Evolutionary conservation across 2,329 filamentous ascomycete genomes (phyloP), one percentile per base, ranked within the genome.

Genomic region (Elsinoe fawcettii): DNA sequence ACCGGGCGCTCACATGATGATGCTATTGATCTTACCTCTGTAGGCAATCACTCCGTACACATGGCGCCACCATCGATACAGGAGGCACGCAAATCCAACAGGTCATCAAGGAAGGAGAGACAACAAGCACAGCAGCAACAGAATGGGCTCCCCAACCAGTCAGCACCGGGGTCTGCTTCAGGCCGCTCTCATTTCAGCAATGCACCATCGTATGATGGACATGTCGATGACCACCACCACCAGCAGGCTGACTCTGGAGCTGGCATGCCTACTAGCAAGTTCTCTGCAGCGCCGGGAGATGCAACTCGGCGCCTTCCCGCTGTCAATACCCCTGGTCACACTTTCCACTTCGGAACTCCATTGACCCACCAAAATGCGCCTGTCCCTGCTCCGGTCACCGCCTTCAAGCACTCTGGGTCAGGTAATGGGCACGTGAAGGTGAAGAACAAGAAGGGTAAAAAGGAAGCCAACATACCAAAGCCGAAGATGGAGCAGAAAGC

Each of bases 1-100:
- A 30, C 49, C 3, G 49, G 49, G 20, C 30, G 49, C 11, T 53
- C 49, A 25, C 49, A 34, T 16, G 32, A 53, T 23, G 49, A 53
- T 37, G 49, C 49, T 30, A 53, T 53, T 34, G 49, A 53, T 39
- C 49, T 53, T 18, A 53, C 49, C 30, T 30, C 49, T 34, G 49
- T 22, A 53, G 49, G 32, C 32, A 37, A 16, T 25, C 32, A 11
- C 37, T 14, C 27, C n/a, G 30, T 53, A 30, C 25, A 37, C 16
- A 14, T 22, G 27, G 27, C 27, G 27, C 27, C 14, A 18, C 2
- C 25, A 3, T 5, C 16, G 22, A 22, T 9, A 14, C 34, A 11
- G 14, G 20, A 12, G 39, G 30, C n/a, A n/a, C n/a, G n/a, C n/a
- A 36, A 53, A 9, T 53, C 49, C 12, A 53, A 37, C 16, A 53